Percentiles rank a stretch among this genome's conserved stretches.
Evolutionary conservation across 805 yeast species (phyloP).

Genomic region (Wickerhamiella hasegawae): DNA sequence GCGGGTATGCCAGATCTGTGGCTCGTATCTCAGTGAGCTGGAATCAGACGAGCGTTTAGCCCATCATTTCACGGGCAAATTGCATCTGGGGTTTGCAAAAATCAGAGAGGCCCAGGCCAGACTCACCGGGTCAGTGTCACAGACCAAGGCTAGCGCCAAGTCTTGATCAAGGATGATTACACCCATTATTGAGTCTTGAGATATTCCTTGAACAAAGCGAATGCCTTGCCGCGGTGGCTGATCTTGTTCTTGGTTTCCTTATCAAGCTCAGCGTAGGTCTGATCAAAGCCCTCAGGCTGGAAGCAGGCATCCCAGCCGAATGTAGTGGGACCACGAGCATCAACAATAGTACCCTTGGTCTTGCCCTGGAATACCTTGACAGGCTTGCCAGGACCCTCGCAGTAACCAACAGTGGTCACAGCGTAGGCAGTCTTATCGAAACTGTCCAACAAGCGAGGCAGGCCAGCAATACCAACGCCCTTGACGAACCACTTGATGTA

Average conservation of each 20-base stretch:
- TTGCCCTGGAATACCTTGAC: conserved; percentile 74
- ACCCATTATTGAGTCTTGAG: conserved; percentile 8
- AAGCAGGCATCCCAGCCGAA: conserved; percentile 96
- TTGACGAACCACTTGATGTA: conserved; percentile 84
- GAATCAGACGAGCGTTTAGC: conserved; percentile 82
- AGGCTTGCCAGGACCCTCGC: conserved; percentile 61
- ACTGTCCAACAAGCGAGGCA: conserved; percentile 61
- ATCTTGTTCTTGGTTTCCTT: conserved; percentile 60
- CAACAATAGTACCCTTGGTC: conserved; percentile 67
- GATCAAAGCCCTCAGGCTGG: conserved; percentile 57
- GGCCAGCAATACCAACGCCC: conserved; percentile 56
- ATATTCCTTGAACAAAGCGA: conserved; percentile 50
- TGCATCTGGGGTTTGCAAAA: conserved; percentile 67
- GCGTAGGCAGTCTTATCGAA: conserved; percentile 79
- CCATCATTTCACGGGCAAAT: conserved; percentile 78
- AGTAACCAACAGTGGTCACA: conserved; percentile 81
- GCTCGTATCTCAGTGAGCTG: conserved; percentile 69
- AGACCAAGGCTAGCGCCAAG: neutral
- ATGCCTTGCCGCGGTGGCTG: conserved; percentile 78
- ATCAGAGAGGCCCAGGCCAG: conserved; percentile 31
- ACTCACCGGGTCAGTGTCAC: neutral
- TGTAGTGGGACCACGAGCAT: conserved; percentile 55
- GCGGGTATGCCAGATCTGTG: conserved; percentile 82
- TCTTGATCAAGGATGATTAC: neutral
- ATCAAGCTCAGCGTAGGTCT: conserved; percentile 79